Percentiles rank a stretch among this genome's conserved stretches.
phyloP scores from a whole-genome alignment of 768 basidiomycete genomes.

The Leccinum fibrillosum region DNA sequence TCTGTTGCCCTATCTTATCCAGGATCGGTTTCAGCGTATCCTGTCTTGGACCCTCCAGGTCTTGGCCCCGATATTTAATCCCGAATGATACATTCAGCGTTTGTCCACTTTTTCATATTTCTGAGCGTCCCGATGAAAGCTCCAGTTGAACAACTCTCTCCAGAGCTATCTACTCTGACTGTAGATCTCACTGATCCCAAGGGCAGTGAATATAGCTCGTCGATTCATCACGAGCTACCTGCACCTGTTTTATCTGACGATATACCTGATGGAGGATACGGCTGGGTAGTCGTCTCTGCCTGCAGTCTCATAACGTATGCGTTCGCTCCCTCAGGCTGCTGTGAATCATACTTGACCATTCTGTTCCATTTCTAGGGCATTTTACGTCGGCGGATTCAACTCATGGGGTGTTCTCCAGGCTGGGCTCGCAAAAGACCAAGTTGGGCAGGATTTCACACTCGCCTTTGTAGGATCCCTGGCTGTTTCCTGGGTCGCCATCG shows the following conservation, averaged over 20 bases:
- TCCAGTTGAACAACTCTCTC: background rate
- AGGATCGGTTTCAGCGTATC: background rate
- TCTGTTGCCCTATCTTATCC: background rate
- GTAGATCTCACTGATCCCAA: background rate
- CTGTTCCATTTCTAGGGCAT: conserved; percentile 17
- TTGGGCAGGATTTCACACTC: conserved; percentile 24
- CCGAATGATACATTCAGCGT: background rate
- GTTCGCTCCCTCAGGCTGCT: background rate
- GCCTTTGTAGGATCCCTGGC: conserved; percentile 34
- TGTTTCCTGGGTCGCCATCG: conserved; percentile 27
- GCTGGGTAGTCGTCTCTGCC: conserved; percentile 31
- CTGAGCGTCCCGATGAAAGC: background rate
- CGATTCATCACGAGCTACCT: background rate
- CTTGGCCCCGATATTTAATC: background rate
- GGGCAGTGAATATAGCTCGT: background rate
- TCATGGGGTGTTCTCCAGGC: conserved; percentile 34
- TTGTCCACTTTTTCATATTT: background rate
- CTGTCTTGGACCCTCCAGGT: background rate
- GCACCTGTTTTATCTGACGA: conserved; percentile 2
- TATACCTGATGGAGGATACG: conserved; percentile 33
- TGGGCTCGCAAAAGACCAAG: conserved; percentile 23
- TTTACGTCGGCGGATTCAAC: conserved; percentile 26
- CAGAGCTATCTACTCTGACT: background rate
- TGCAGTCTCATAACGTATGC: conserved; percentile 29
- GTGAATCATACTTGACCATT: background rate